Evolutionary conservation across 176 grass and related monocot species (phyloP), one percentile per base, ranked within the genome.

Genomic region (Ensete ventricosum): DNA sequence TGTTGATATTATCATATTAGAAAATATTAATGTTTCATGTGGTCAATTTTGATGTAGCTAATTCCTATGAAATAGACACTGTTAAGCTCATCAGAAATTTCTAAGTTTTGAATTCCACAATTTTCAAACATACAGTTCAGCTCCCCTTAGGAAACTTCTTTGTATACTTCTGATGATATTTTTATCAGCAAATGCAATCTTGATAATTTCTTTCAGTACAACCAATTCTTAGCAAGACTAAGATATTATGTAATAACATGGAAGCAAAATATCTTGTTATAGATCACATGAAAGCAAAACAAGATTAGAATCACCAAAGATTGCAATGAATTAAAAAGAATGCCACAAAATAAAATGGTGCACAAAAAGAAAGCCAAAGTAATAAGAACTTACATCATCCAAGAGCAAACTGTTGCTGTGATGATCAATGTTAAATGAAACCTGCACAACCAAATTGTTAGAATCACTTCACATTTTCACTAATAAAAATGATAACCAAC

Each of bases 331-430:
- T 43, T 29, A 57, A 29, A 55, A 27, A 58, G 5, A 55, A 16
- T 9, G 1, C 9, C 6, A 54, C 17, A 27, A 10, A 26, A 1
- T 25, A 26, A 1, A 54, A 73, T 10, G 69, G 11, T 50, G 11
- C 16, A 11, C 3, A 26, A 5, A 72, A 72, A 72, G n/a, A 23
- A 27, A 29, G 16, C 11, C 6, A 62, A 8, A 57, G 22, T 10
- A 59, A 19, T 2, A 78, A 19, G 13, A 80, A 73, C 78, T 80
- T 73, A 80, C 78, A 73, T 80, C 78, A 80, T 73, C 78, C 78
- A 80, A 80, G 69, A 80, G 50, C 78, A 80, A 53, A 80, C 16
- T 65, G 68, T 64, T 20, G 78, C 78, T 6, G 78, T 80, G 55
- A 80, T 53, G 22, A 80, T 70, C 78, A 80, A 52, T 52, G 78